These are phyloP conservation scores for Biscogniauxia marginata DNA, from an alignment of 2,329 filamentous ascomycete genomes.

Conservation along the genomic window DNA sequence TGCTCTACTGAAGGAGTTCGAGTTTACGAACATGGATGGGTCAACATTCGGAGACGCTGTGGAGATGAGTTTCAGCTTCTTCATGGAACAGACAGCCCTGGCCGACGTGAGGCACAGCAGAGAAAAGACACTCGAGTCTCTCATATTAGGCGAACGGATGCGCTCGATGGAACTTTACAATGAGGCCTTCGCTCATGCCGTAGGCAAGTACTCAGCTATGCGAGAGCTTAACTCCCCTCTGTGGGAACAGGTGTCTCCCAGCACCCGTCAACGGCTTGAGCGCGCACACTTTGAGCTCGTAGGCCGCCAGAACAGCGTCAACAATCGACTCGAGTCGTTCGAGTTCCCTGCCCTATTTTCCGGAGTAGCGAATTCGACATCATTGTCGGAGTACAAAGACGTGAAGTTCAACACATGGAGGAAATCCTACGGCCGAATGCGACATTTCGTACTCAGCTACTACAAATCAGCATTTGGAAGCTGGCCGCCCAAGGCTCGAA, in stretches of 20 bases:
- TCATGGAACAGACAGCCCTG: constrained; percentile 73
- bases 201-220: constrained; percentile 79
- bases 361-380: constrained; percentile 82
- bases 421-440: constrained; percentile 69
- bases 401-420: constrained; percentile 86
- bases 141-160: constrained; percentile 88
- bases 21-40: constrained; percentile 56
- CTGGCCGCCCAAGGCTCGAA: constrained; percentile 90
- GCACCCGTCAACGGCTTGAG: constrained; percentile 77
- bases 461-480: constrained; percentile 59
- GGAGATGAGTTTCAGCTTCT: constrained; percentile 67
- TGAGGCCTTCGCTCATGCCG: constrained; percentile 87
- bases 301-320: constrained; percentile 68
- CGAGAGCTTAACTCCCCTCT: constrained; percentile 65
- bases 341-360: constrained; percentile 89
- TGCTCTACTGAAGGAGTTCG: constrained; percentile 53
- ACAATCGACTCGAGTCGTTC: constrained; percentile 76
- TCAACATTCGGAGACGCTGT: constrained; percentile 60
- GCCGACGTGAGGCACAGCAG: constrained; percentile 78
- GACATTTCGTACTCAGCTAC: constrained; percentile 69
- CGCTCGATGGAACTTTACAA: constrained; percentile 79
- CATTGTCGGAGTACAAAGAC: constrained; percentile 69
- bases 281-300: constrained; percentile 78
- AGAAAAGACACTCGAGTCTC: constrained; percentile 84
- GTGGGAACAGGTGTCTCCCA: constrained; percentile 65